A percentile compares a stretch with the other conserved stretches of the same genome.
Conservation (phyloP, 2,329 filamentous ascomycete species). For the Claviceps sp. region DNA sequence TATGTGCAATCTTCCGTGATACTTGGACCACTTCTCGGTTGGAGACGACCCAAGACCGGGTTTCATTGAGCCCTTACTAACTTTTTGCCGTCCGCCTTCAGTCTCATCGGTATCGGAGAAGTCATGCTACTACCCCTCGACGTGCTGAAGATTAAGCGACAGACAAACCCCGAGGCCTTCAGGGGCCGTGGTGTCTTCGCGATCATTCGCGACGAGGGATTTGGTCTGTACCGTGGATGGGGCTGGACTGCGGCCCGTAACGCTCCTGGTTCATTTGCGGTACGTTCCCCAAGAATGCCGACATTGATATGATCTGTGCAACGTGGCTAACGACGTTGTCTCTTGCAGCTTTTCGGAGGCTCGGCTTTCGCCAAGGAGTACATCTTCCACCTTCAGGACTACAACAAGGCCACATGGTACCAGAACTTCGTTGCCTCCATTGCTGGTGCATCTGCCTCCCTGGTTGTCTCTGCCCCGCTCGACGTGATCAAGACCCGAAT, state of each 20-base stretch:
- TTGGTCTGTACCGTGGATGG: slow-evolving; percentile 90
- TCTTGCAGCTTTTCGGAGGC: slow-evolving; percentile 79
- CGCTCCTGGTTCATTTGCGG: slow-evolving; percentile 90
- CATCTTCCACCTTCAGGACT: slow-evolving; percentile 76
- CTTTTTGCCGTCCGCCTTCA: slow-evolving; percentile 19
- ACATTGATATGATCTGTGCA: not conserved
- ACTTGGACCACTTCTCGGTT: not conserved
- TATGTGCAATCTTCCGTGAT: not conserved
- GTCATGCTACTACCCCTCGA: slow-evolving; percentile 90
- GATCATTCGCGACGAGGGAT: slow-evolving; percentile 88
- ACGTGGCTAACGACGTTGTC: not conserved
- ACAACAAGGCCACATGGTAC: slow-evolving; percentile 87
- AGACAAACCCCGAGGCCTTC: slow-evolving; percentile 98
- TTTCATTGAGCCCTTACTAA: not conserved
- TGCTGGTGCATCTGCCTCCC: slow-evolving; percentile 84
- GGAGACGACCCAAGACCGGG: too few relatives aligned
- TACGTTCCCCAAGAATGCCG: slow-evolving; percentile 34
- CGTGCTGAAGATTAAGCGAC: slow-evolving; percentile 97
- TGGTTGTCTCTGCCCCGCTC: slow-evolving; percentile 87
- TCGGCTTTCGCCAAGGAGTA: slow-evolving; percentile 97
- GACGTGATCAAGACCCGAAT: slow-evolving; percentile 98
- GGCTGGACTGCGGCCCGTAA: slow-evolving; percentile 97
- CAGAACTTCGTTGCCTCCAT: slow-evolving; percentile 98
- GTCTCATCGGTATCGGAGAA: slow-evolving; percentile 92
- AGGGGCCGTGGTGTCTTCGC: slow-evolving; percentile 78